A percentile compares a stretch with the other conserved stretches of the same genome.
phyloP scores from a whole-genome alignment of 495 filamentous ascomycete species.

The Hypoxylon subgilvum region DNA sequence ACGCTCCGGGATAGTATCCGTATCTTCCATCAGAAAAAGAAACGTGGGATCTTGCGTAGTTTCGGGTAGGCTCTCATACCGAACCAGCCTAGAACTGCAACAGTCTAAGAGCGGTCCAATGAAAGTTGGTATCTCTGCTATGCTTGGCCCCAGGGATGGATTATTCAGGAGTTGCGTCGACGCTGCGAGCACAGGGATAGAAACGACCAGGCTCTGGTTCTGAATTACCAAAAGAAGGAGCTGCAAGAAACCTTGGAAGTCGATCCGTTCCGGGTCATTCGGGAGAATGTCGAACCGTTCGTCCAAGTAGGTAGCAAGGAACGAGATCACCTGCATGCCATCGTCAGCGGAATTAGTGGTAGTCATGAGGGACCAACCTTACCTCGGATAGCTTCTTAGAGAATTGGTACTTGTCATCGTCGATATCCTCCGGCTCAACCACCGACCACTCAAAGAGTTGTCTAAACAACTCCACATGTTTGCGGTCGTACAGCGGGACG shows the following conservation, averaged over 20 bases:
- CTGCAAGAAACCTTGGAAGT: conserved; percentile 77
- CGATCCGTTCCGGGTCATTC: conserved; percentile 56
- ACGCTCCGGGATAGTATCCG: conserved; percentile 90
- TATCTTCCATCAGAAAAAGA: conserved; percentile 84
- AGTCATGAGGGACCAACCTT: conserved; percentile 26
- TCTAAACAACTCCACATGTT: conserved; percentile 73
- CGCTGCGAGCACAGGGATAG: conserved; percentile 87
- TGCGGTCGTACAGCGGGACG: conserved; percentile 74
- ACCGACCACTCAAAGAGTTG: conserved; percentile 82
- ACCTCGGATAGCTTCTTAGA: conserved; percentile 94
- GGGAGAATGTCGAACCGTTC: conserved; percentile 69
- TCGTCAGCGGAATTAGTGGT: conserved; percentile 28
- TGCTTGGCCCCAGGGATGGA: conserved; percentile 67
- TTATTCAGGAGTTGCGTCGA: conserved; percentile 83
- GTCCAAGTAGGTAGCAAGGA: conserved; percentile 81
- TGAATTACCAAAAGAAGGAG: conserved; percentile 80
- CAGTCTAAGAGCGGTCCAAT: conserved; percentile 78
- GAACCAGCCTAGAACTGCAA: conserved; percentile 75
- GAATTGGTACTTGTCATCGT: conserved; percentile 89
- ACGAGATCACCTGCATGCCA: conserved; percentile 77
- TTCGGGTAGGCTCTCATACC: conserved; percentile 83
- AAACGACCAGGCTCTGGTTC: conserved; percentile 86
- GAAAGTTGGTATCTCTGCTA: conserved; percentile 63
- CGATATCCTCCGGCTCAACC: conserved; percentile 77
- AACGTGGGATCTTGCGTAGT: conserved; percentile 80